Conservation (phyloP, 116 monocot species). For the Dioscorea cayenensis region DNA sequence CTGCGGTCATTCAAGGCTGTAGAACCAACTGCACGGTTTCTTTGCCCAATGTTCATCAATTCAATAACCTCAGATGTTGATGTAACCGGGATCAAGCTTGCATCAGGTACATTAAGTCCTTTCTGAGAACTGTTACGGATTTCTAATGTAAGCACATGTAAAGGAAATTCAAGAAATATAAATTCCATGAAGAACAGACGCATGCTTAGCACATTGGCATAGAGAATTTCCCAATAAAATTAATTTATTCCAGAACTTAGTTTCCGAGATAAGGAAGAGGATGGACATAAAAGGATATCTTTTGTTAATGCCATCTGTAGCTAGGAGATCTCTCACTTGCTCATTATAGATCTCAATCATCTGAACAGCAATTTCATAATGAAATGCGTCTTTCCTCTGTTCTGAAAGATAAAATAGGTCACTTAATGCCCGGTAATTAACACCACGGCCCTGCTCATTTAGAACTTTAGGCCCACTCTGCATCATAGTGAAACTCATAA, state of each 20-base stretch:
- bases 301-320: conserved; percentile 65
- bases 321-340: conserved; percentile 97
- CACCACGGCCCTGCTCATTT: conserved; percentile 62
- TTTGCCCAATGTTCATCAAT: conserved; percentile 83
- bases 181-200: neutral
- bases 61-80: conserved; percentile 85
- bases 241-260: neutral
- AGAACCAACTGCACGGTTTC: conserved; percentile 74
- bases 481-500: conserved; percentile 2
- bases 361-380: conserved; percentile 84
- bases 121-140: conserved; percentile 89
- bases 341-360: conserved; percentile 99
- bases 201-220: conserved; percentile 10
- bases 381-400: conserved; percentile 60
- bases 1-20: conserved; percentile 95
- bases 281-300: conserved; percentile 83
- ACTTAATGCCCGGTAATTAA: conserved; percentile 84
- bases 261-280: neutral
- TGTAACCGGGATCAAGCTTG: conserved; percentile 73
- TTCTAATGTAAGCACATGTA: conserved; percentile 65
- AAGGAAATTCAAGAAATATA: conserved; percentile 35
- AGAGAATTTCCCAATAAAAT: neutral
- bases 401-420: conserved; percentile 78
- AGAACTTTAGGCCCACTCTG: conserved; percentile 79
- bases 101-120: conserved; percentile 92